These are phyloP conservation scores for Lodderomyces margitis DNA, from an alignment of 1,139 yeast genomes.

Conservation along the genomic window DNA sequence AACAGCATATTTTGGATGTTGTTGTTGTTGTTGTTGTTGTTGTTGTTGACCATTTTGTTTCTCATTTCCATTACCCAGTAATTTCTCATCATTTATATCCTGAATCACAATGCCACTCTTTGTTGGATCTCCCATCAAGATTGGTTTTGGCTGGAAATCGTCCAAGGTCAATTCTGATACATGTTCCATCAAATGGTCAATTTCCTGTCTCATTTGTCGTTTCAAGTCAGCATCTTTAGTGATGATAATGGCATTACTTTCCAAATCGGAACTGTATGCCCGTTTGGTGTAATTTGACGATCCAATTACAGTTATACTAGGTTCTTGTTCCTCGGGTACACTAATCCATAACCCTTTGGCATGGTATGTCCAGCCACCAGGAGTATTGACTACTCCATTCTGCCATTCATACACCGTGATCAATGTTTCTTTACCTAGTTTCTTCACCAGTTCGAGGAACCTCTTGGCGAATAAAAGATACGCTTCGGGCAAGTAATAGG, in stretches of 20 bases:
- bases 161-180: slow-evolving; percentile 50
- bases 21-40: neutral
- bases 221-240: slow-evolving; percentile 67
- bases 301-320: slow-evolving; percentile 80
- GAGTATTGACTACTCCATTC: slow-evolving; percentile 76
- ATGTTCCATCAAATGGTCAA: slow-evolving; percentile 56
- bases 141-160: slow-evolving; percentile 52
- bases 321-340: slow-evolving; percentile 55
- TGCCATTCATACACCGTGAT: slow-evolving; percentile 80
- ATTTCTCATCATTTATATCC: slow-evolving; percentile 6
- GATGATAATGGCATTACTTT: slow-evolving; percentile 76
- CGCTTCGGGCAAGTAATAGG: slow-evolving; percentile 83
- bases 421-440: slow-evolving; percentile 41
- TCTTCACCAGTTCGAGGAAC: slow-evolving; percentile 58
- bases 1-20: slow-evolving; percentile 25
- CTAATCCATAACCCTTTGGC: slow-evolving; percentile 96
- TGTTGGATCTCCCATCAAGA: slow-evolving; percentile 14
- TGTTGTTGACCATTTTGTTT: slow-evolving; percentile 7
- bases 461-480: slow-evolving; percentile 72
- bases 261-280: slow-evolving; percentile 85
- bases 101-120: slow-evolving; percentile 8
- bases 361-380: slow-evolving; percentile 94
- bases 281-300: slow-evolving; percentile 92
- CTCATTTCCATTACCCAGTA: neutral
- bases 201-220: slow-evolving; percentile 56